phyloP scores from a whole-genome alignment of 257 asterid genomes.

The Thymus mandschuricus region DNA sequence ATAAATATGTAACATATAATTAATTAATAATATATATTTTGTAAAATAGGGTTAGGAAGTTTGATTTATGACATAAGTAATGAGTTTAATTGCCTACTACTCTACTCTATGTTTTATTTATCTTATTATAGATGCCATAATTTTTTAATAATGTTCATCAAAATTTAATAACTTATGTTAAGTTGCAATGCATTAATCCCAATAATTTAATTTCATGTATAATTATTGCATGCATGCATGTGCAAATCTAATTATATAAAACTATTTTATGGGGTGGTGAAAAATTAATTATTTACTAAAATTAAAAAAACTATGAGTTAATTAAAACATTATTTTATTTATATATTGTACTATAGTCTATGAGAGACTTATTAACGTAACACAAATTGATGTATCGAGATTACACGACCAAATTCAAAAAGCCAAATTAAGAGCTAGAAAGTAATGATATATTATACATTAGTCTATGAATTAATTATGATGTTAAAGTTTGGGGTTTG shows the following conservation, averaged over 20 bases:
- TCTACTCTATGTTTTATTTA: conserved; percentile 4
- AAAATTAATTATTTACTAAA: too few species aligned
- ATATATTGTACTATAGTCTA: neutral
- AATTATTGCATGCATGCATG: neutral
- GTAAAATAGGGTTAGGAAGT: conserved; percentile 17
- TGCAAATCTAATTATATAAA: neutral
- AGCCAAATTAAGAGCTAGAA: neutral
- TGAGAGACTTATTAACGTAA: neutral
- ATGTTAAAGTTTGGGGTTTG: conserved; percentile 5
- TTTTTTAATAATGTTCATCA: conserved; percentile 2
- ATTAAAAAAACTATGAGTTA: too few species aligned
- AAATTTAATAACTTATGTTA: conserved; percentile 6
- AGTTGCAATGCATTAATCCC: conserved; percentile 9
- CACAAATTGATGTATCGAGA: neutral
- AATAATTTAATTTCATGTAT: conserved; percentile 2
- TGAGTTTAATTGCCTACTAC: conserved; percentile 10
- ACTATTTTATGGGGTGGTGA: too few species aligned
- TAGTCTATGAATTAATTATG: neutral
- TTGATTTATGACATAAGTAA: conserved; percentile 9
- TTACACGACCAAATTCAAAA: neutral
- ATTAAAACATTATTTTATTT: neutral
- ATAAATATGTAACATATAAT: conserved; percentile 1
- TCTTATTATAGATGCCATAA: neutral
- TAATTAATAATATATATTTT: neutral
- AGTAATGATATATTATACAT: neutral